Base-by-base conservation (phyloP, 2,329 filamentous ascomycete genomes). In the Xylaria sp. region DNA sequence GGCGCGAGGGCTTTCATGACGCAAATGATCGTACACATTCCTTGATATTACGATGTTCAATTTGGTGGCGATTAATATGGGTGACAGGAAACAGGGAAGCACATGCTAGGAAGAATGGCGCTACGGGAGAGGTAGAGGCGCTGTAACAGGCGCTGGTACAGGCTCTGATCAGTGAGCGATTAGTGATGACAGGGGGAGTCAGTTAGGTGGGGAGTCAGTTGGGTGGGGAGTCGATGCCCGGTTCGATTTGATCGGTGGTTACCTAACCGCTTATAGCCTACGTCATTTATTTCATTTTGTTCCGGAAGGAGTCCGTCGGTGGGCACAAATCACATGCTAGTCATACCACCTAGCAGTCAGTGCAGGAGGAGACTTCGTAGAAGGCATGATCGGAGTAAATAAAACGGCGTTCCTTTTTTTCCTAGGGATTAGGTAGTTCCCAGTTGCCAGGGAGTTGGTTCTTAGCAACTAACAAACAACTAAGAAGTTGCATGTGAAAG, bases 311-410 rank as follows among this genome's bases (percentile, higher is more conserved):
- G 16, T 48, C 16, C 18, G 47, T 39, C 34, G 48, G 61, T 60
- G 61, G 60, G 52, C 55, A 58, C 55, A 57, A 44, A 58, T 63
- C 61, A 63, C 61, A 63, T 63, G 61, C 51, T 49, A 49, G 47
- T 30, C 47, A 49, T 49, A 19, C 47, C 47, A 49, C 18, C 13
- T 49, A 2, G 55, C 59, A 53, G n/a, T 10, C 19, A 18, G 13
- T 42, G 13, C 42, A n/a, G 42, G 42, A 46, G n/a, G n/a, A 16
- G 42, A 46, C 37, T 42, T 13, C 37, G 23, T 42, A 42, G 37
- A 42, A 10, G 37, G 8, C 5, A 10, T 9, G 9, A 9, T 42
- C 37, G 37, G 37, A 30, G 23, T 30, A 30, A 30, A 30, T 30
- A 30, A 30, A 30, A 30, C 23, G 23, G 23, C 23, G 23, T 30